Evolutionary conservation across 208 protist species (phyloP).

Genomic region (Acanthamoeba lenticulata): DNA sequence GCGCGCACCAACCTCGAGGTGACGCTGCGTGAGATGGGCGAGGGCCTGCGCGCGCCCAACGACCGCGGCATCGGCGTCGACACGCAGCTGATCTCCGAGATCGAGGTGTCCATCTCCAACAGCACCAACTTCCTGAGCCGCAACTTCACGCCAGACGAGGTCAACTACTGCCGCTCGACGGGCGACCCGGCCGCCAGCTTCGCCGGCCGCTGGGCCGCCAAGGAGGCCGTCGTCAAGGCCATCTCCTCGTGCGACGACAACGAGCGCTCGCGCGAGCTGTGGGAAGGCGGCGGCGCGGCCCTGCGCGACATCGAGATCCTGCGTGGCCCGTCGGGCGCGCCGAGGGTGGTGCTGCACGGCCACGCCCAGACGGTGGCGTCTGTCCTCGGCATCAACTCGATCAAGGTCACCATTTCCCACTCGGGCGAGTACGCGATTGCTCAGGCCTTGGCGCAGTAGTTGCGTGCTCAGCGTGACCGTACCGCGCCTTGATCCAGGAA

Average conservation of each 20-base stretch:
- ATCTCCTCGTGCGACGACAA: slow-evolving; percentile 70
- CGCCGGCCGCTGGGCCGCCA: slow-evolving; percentile 83
- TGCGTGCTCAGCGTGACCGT: no score
- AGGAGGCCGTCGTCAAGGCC: slow-evolving; percentile 88
- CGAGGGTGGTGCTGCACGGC: slow-evolving; percentile 72
- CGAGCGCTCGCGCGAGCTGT: slow-evolving; percentile 29
- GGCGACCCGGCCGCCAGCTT: slow-evolving; percentile 71
- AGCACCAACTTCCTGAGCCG: slow-evolving; percentile 77
- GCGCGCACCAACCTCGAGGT: slow-evolving; percentile 30
- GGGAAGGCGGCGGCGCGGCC: slow-evolving; percentile 72
- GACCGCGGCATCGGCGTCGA: slow-evolving; percentile 74
- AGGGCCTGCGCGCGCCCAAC: slow-evolving; percentile 11
- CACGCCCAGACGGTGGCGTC: slow-evolving; percentile 54
- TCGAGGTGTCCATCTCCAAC: slow-evolving; percentile 70
- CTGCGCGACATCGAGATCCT: slow-evolving; percentile 83
- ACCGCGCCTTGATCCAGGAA: no score
- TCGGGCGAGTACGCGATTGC: slow-evolving; percentile 69
- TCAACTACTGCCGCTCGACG: slow-evolving; percentile 71
- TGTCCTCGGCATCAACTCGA: not conserved
- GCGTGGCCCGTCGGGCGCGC: slow-evolving; percentile 63
- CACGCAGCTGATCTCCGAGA: slow-evolving; percentile 68
- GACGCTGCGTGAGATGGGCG: slow-evolving; percentile 63
- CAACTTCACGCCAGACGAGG: slow-evolving; percentile 86
- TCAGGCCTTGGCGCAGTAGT: slow-evolving; percentile 36
- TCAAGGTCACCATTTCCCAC: slow-evolving; percentile 78